phyloP scores from a whole-genome alignment of 2,329 filamentous ascomycete species.

The Monilinia fructicola region DNA sequence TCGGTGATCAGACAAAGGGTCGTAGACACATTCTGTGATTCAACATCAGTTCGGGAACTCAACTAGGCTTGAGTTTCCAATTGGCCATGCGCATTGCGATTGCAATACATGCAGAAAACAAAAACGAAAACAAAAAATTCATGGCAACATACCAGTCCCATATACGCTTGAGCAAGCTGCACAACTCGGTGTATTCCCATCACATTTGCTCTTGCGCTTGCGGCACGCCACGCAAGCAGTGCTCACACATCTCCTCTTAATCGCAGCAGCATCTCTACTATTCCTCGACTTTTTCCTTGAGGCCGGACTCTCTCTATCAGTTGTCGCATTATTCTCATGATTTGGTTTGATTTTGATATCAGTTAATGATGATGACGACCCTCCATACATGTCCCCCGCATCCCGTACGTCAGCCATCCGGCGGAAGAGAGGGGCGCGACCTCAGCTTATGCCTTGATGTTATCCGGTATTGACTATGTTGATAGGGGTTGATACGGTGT shows the following conservation, averaged over 20 bases:
- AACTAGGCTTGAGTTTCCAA: not conserved
- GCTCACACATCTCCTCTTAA: slow-evolving; percentile 75
- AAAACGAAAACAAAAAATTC: no score
- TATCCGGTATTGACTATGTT: slow-evolving; percentile 8
- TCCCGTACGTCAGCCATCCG: slow-evolving; percentile 24
- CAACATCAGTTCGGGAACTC: slow-evolving; percentile 16
- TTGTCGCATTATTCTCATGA: slow-evolving; percentile 3
- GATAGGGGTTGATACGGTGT: slow-evolving; percentile 2
- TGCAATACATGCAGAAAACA: not conserved
- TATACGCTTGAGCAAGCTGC: slow-evolving; percentile 97
- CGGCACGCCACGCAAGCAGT: slow-evolving; percentile 82
- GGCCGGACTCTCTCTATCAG: slow-evolving; percentile 15
- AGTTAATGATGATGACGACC: slow-evolving; percentile 2
- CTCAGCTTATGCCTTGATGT: slow-evolving; percentile 11
- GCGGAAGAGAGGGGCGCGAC: slow-evolving; percentile 7
- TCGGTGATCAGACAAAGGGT: slow-evolving; percentile 92
- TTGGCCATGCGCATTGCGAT: not conserved
- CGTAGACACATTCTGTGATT: slow-evolving; percentile 76
- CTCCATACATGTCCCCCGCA: slow-evolving; percentile 15
- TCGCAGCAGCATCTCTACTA: slow-evolving; percentile 37
- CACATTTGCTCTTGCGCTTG: slow-evolving; percentile 82
- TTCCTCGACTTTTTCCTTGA: slow-evolving; percentile 39
- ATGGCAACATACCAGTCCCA: slow-evolving; percentile 52
- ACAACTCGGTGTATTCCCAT: slow-evolving; percentile 86
- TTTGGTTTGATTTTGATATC: slow-evolving; percentile 13